These are phyloP conservation scores for Colletotrichum eremochloae DNA, from an alignment of 2,329 filamentous ascomycete genomes.

Conservation along the genomic window DNA sequence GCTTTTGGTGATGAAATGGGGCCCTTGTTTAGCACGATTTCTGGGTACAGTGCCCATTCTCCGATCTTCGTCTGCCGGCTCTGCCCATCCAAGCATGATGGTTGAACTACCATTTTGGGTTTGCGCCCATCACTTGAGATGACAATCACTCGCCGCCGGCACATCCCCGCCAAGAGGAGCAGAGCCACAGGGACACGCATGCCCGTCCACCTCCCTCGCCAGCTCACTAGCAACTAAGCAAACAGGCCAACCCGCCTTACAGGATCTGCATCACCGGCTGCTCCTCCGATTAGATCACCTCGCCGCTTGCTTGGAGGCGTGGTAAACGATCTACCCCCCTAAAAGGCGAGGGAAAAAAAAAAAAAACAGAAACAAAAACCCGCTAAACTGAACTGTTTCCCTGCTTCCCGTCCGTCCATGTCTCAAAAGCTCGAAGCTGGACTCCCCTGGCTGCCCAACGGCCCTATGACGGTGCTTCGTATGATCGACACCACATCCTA, in stretches of 20 bases:
- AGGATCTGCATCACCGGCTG: background rate
- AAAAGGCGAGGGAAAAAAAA: background rate
- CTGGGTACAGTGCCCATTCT: background rate
- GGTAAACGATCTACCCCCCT: background rate
- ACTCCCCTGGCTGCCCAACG: slow-evolving; percentile 1
- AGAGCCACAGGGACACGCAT: slow-evolving; percentile 37
- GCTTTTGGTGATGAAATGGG: background rate
- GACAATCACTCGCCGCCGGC: slow-evolving; percentile 27
- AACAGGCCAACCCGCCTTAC: background rate
- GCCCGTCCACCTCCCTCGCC: background rate
- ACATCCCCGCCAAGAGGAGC: slow-evolving; percentile 36
- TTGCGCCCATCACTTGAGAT: slow-evolving; percentile 21
- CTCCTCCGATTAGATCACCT: background rate
- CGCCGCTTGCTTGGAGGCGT: slow-evolving; percentile 14
- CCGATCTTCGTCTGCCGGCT: background rate
- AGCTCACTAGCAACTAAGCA: background rate
- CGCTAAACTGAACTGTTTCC: background rate
- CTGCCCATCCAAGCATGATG: background rate
- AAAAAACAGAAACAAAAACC: no score
- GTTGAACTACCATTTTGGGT: background rate
- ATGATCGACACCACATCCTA: slow-evolving; percentile 37
- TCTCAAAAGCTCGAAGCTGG: background rate
- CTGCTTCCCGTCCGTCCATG: background rate
- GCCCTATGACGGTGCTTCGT: slow-evolving; percentile 31
- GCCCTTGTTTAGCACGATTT: background rate